phyloP scores from a whole-genome alignment of 2,329 filamentous ascomycete species.

The Penicillium sp. region DNA sequence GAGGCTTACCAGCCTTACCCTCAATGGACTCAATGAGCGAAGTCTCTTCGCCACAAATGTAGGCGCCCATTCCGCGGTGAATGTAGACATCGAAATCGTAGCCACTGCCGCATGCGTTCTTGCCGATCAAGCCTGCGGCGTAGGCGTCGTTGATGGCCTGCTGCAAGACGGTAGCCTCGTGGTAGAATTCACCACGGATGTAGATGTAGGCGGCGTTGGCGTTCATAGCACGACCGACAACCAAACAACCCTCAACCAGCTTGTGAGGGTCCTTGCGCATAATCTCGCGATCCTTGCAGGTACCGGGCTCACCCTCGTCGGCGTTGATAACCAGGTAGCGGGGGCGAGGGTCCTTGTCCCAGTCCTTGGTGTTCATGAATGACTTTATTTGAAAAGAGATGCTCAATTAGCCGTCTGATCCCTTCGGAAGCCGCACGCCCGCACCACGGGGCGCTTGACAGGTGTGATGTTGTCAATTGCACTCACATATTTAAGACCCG shows the following conservation, averaged over 20 bases:
- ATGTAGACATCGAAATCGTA: constrained; percentile 98
- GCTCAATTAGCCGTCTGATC: constrained; percentile 3
- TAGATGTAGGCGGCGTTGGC: constrained; percentile 98
- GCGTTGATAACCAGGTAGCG: constrained; percentile 97
- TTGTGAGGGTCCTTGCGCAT: constrained; percentile 99
- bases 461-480: constrained; percentile 6
- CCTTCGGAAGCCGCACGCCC: neutral
- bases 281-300: constrained; percentile 98
- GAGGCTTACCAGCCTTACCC: constrained; percentile 97
- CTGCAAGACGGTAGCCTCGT: constrained; percentile 90
- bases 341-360: constrained; percentile 95
- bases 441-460: neutral
- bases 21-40: constrained; percentile 97
- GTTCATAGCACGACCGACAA: constrained; percentile 97
- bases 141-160: constrained; percentile 97
- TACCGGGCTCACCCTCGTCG: constrained; percentile 96
- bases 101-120: constrained; percentile 93
- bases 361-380: constrained; percentile 99
- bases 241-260: constrained; percentile 92
- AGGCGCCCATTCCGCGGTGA: constrained; percentile 94
- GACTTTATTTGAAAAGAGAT: constrained; percentile 53
- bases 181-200: constrained; percentile 96
- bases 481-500: constrained; percentile 96
- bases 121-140: constrained; percentile 86
- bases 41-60: constrained; percentile 97